Percentiles rank a stretch among this genome's conserved stretches.
Evolutionary conservation across 768 basidiomycete species (phyloP).

Genomic region (Serendipita sp.): DNA sequence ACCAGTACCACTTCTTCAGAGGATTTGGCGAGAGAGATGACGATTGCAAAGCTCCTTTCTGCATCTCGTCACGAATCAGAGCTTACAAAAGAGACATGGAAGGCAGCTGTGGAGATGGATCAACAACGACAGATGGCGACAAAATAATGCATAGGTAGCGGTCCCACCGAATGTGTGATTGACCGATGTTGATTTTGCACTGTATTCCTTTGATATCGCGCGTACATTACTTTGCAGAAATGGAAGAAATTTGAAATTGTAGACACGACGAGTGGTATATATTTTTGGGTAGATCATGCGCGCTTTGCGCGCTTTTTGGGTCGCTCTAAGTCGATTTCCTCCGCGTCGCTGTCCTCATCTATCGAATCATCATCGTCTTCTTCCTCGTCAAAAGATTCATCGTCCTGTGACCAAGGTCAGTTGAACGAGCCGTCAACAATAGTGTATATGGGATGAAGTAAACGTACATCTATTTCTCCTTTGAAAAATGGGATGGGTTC

Average conservation of each 20-base stretch:
- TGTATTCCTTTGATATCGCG: too few relatives aligned
- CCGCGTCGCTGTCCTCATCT: conserved; percentile 40
- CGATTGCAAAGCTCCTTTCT: conserved; percentile 35
- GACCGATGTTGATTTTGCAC: too few relatives aligned
- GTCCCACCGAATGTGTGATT: too few relatives aligned
- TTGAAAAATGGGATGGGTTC: conserved; percentile 72
- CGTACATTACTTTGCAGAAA: background rate
- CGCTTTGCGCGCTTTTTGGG: conserved; percentile 29
- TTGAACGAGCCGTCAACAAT: conserved; percentile 14
- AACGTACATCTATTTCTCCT: conserved; percentile 26
- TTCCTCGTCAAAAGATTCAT: conserved; percentile 48
- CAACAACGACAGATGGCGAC: background rate
- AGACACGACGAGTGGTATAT: background rate
- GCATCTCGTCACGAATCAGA: background rate
- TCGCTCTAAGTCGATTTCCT: conserved; percentile 79
- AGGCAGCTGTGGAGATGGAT: background rate
- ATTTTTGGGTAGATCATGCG: background rate
- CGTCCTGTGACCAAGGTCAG: conserved; percentile 23
- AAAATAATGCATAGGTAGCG: background rate
- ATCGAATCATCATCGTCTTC: conserved; percentile 54
- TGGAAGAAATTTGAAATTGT: background rate
- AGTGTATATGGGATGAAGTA: background rate
- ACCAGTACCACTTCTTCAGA: conserved; percentile 30
- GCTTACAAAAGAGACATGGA: conserved; percentile 1
- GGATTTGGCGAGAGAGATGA: conserved; percentile 51